Evolutionary conservation across 2,329 filamentous ascomycete genomes (phyloP).

Genomic region (Pleurostoma richardsiae): DNA sequence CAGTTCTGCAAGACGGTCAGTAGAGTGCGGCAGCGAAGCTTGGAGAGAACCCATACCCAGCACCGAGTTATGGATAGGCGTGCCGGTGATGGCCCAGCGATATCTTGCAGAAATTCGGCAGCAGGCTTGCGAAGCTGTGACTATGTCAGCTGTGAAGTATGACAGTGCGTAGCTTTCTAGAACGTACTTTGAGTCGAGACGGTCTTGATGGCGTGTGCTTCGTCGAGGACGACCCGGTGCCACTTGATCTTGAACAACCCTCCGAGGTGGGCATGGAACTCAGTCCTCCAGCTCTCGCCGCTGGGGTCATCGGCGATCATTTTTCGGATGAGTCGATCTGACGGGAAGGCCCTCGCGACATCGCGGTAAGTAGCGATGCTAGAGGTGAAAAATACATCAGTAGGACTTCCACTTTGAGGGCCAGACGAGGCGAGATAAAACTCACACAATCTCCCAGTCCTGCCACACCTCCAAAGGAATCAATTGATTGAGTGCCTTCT

Average conservation of each 20-base stretch:
- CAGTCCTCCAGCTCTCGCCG: neutral
- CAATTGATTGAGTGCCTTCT: too few relatives aligned
- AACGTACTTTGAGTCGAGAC: slow-evolving; percentile 22
- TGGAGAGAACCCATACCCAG: neutral
- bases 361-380: slow-evolving; percentile 9
- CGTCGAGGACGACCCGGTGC: slow-evolving; percentile 29
- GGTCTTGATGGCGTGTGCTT: slow-evolving; percentile 53
- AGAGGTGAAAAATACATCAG: neutral
- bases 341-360: slow-evolving; percentile 1
- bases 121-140: neutral
- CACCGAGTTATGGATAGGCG: neutral
- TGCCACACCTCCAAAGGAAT: too few relatives aligned
- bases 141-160: neutral
- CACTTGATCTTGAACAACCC: slow-evolving; percentile 5
- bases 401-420: too few relatives aligned
- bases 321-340: neutral
- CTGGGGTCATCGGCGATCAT: neutral
- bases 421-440: too few relatives aligned
- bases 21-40: neutral
- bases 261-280: neutral
- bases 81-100: neutral
- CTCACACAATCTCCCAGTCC: too few relatives aligned
- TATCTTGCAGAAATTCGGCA: neutral
- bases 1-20: neutral
- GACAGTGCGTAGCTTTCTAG: neutral